Base-by-base conservation (phyloP, 768 basidiomycete species). In the Rhizopogon vesiculosus region DNA sequence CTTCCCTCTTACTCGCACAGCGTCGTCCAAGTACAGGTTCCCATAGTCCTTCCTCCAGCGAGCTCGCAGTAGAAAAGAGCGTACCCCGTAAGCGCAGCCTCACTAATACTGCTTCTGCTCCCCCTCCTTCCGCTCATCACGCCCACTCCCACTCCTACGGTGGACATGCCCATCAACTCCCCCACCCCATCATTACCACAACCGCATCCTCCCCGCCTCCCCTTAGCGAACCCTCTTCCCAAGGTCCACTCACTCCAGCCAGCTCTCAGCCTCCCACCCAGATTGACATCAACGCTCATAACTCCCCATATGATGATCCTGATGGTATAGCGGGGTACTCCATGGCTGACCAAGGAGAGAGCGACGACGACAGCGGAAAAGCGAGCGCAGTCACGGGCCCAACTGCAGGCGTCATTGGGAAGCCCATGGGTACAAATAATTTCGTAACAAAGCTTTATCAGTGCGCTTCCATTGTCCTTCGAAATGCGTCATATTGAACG, bases 371-470 rank as follows among this genome's bases (percentile, higher is more conserved):
- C 9, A 59, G 59, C 35, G 33, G 58, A 3, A 67, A 66, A 41
- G 2, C 61, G 6, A 53, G 60, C 3, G 59, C 66, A 1, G n/a
- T 31, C n/a, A 58, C 61, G 35, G 61, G 59, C 38, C 71, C 70
- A 10, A 72, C 71, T n/a, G 80, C 87, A 72, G 81, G 77, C 59
- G 65, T 81, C 46, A 76, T 87, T 22, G 81, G 83, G 56, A 91
- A 89, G 66, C 81, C 87, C 15, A 77, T 86, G 64, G 73, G 72
- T 12, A 78, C 77, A 19, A 92, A 91, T 64, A 93, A 93, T 65
- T 93, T 93, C 68, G 91, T 93, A 45, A 87, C 87, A 29, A 93
- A 93, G 77, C 76, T 93, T 18, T 93, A 91, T 71, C 87, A 90
- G 87, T 89, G 62, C 67, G 87, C 78, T 0, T 35, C 19, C 45